Percentiles rank a stretch among this genome's conserved stretches.
Conservation (phyloP, 805 yeast species). For the Ogataea pilisensis region DNA sequence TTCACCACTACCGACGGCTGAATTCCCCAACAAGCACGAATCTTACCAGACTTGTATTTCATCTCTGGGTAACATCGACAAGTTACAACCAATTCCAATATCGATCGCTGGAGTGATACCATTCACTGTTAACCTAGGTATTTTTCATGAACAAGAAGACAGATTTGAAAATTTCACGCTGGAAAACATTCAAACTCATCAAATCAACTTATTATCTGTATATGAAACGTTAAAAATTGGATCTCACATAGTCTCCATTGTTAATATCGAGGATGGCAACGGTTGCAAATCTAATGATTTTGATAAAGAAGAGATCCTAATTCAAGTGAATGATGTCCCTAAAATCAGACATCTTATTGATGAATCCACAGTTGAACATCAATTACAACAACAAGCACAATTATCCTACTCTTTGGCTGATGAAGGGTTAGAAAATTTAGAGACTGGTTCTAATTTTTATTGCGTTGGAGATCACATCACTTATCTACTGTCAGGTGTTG, state of each 20-base stretch:
- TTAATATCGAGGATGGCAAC: conserved; percentile 57
- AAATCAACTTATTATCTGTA: conserved; percentile 38
- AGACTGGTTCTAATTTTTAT: conserved; percentile 37
- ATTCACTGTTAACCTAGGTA: conserved; percentile 49
- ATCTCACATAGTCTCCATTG: conserved; percentile 56
- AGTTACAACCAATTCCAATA: conserved; percentile 50
- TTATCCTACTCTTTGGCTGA: background rate
- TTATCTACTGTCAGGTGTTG: conserved; percentile 68
- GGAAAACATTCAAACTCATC: conserved; percentile 36
- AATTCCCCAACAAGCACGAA: conserved; percentile 15
- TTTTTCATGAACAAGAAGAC: conserved; percentile 60
- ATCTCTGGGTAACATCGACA: conserved; percentile 18
- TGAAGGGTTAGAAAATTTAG: background rate
- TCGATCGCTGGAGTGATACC: conserved; percentile 59
- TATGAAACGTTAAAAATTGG: conserved; percentile 63
- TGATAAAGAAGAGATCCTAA: conserved; percentile 29
- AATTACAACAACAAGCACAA: conserved; percentile 5
- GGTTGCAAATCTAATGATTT: conserved; percentile 58
- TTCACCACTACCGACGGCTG: conserved; percentile 56
- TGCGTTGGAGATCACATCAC: conserved; percentile 93
- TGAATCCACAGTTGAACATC: conserved; percentile 32
- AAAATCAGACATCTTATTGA: conserved; percentile 43
- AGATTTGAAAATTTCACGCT: conserved; percentile 44
- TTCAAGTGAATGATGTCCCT: conserved; percentile 76
- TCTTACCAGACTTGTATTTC: conserved; percentile 29